Evolutionary conservation across 202 grass and related monocot genomes (phyloP).

Genomic region (Panicum hallii): DNA sequence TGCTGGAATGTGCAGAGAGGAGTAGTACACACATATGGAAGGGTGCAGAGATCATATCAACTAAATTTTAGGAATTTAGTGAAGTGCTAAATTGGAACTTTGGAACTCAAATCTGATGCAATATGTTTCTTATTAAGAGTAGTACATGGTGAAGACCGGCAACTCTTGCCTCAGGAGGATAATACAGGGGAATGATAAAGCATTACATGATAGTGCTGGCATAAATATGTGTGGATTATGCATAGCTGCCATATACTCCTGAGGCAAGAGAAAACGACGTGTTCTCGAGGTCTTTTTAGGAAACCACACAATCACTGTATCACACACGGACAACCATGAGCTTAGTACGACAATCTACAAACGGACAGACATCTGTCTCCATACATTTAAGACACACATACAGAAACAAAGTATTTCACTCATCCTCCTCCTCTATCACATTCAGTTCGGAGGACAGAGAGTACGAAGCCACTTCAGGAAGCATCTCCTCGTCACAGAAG

Average conservation of each 20-base stretch:
- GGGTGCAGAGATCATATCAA: neutral
- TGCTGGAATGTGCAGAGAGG: neutral
- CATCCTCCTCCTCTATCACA: neutral
- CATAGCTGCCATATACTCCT: neutral
- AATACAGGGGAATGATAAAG: neutral
- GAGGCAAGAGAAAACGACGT: no score
- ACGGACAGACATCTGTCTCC: no score
- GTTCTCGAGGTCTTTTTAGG: no score
- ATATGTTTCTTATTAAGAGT: neutral
- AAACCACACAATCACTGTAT: no score
- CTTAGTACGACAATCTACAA: no score
- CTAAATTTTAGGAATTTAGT: neutral
- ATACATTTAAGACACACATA: neutral
- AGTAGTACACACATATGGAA: neutral
- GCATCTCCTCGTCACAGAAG: neutral
- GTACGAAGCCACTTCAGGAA: neutral
- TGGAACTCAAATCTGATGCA: neutral
- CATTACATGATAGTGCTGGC: neutral
- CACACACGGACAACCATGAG: no score
- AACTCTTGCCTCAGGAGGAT: neutral
- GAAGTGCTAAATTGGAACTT: neutral
- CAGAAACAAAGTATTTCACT: neutral
- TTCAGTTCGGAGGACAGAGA: neutral
- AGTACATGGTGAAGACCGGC: neutral
- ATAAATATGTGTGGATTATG: neutral